Percentiles rank a stretch among this genome's conserved stretches.
Evolutionary conservation across 495 filamentous ascomycete genomes (phyloP).

Genomic region (Penicillium odoratum): DNA sequence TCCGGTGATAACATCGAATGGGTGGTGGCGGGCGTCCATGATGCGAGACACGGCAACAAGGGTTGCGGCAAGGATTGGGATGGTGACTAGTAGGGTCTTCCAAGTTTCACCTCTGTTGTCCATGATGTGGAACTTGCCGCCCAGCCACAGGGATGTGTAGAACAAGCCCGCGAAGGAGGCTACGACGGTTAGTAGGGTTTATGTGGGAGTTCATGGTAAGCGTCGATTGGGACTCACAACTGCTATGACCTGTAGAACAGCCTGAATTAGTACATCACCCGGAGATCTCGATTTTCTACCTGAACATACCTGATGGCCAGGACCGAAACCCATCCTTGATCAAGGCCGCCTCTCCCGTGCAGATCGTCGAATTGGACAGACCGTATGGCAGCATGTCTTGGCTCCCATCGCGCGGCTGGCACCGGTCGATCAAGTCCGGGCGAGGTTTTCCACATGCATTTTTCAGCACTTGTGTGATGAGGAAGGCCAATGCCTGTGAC

Average conservation of each 20-base stretch:
- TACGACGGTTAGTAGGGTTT: slow-evolving; percentile 18
- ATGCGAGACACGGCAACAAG: slow-evolving; percentile 57
- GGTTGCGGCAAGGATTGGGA: slow-evolving; percentile 56
- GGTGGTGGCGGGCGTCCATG: slow-evolving; percentile 84
- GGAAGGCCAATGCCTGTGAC: slow-evolving; percentile 65
- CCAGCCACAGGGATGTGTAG: slow-evolving; percentile 67
- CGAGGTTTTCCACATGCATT: slow-evolving; percentile 84
- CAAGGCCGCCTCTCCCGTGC: slow-evolving; percentile 60
- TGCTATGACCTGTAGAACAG: slow-evolving; percentile 48
- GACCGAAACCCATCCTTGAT: slow-evolving; percentile 85
- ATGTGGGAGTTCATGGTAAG: not conserved
- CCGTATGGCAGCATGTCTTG: slow-evolving; percentile 43
- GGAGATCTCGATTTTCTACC: not conserved
- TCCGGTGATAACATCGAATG: slow-evolving; percentile 84
- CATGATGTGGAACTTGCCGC: slow-evolving; percentile 56
- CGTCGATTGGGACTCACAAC: slow-evolving; percentile 41
- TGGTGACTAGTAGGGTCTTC: slow-evolving; percentile 66
- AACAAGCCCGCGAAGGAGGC: slow-evolving; percentile 76
- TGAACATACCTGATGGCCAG: slow-evolving; percentile 66
- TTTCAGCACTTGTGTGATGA: slow-evolving; percentile 81
- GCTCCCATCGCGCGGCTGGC: slow-evolving; percentile 51
- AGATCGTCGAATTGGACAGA: slow-evolving; percentile 67
- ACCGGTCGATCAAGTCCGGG: slow-evolving; percentile 75
- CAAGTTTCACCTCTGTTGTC: slow-evolving; percentile 74
- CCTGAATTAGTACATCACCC: slow-evolving; percentile 22